Percentiles rank a stretch among this genome's conserved stretches.
Conservation (phyloP, 371 early-diverging fungal species). For the Mortierella polycephala region DNA sequence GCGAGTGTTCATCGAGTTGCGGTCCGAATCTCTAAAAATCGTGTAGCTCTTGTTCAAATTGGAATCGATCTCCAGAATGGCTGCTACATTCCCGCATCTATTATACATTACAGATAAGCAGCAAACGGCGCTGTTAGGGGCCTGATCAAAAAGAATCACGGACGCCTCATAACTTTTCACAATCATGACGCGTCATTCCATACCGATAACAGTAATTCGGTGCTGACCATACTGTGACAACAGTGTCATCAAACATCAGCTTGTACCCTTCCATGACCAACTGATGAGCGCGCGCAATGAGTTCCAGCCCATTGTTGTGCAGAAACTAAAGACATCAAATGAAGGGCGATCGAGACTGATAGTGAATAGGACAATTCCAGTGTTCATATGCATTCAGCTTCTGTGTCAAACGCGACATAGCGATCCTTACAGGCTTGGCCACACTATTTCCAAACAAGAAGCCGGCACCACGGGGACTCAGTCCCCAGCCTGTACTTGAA, state of each 20-base stretch:
- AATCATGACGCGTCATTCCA: not conserved
- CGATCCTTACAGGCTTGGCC: conserved; percentile 72
- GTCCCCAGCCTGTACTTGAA: conserved; percentile 83
- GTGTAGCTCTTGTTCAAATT: conserved; percentile 84
- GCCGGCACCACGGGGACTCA: conserved; percentile 98
- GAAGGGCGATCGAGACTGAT: not conserved
- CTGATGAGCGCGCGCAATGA: conserved; percentile 99
- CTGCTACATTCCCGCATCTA: conserved; percentile 98
- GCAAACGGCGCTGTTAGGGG: not conserved
- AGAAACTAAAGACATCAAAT: conserved; percentile 68
- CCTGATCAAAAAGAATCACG: conserved; percentile 9
- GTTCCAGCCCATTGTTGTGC: conserved; percentile 88
- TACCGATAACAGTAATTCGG: conserved; percentile 99
- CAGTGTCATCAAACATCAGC: conserved; percentile 92
- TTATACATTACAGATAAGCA: not conserved
- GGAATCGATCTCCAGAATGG: conserved; percentile 97
- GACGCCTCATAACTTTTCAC: not conserved
- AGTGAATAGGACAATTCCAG: not conserved
- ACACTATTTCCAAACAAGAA: conserved; percentile 98
- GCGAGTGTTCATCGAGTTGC: conserved; percentile 59
- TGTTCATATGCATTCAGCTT: not conserved
- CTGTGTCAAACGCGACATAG: not conserved
- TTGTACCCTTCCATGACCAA: conserved; percentile 99
- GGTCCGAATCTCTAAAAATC: conserved; percentile 87
- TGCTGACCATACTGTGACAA: conserved; percentile 99